Conservation (phyloP, 2,329 filamentous ascomycete genomes). For the Corinectria fuckeliana region DNA sequence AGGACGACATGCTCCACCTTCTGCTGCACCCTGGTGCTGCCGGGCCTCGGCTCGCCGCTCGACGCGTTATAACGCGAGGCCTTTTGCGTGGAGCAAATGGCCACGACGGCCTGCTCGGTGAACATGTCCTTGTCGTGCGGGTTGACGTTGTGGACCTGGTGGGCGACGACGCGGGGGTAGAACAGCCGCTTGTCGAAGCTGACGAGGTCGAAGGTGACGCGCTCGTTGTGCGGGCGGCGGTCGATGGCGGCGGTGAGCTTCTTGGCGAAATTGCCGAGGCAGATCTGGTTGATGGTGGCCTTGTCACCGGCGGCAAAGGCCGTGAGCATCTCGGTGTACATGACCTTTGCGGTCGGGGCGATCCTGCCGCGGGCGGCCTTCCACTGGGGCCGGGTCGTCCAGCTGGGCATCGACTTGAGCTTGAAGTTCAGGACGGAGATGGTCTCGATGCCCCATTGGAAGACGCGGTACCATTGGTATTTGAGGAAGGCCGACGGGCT, state of each 20-base stretch:
- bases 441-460: slow-evolving; percentile 45
- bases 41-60: slow-evolving; percentile 50
- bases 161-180: slow-evolving; percentile 60
- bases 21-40: slow-evolving; percentile 57
- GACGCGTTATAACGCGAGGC: slow-evolving; percentile 50
- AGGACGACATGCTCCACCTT: slow-evolving; percentile 71
- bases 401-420: slow-evolving; percentile 53
- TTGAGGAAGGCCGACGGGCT: slow-evolving; percentile 37
- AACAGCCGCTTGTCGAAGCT: slow-evolving; percentile 51
- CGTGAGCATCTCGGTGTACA: slow-evolving; percentile 67
- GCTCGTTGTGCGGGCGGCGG: slow-evolving; percentile 53
- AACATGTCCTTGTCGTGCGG: slow-evolving; percentile 46
- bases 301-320: slow-evolving; percentile 66
- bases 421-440: slow-evolving; percentile 47
- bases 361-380: slow-evolving; percentile 51
- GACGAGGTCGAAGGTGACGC: slow-evolving; percentile 61
- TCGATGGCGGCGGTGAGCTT: slow-evolving; percentile 62
- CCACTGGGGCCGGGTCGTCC: slow-evolving; percentile 51
- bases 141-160: slow-evolving; percentile 58
- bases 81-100: slow-evolving; percentile 63
- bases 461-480: slow-evolving; percentile 48
- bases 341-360: slow-evolving; percentile 59
- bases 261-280: slow-evolving; percentile 57
- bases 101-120: slow-evolving; percentile 64
- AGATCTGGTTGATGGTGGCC: slow-evolving; percentile 57